These are phyloP conservation scores for Coemansia sp. DNA, from an alignment of 192 early-diverging fungal species.

Conservation along the genomic window DNA sequence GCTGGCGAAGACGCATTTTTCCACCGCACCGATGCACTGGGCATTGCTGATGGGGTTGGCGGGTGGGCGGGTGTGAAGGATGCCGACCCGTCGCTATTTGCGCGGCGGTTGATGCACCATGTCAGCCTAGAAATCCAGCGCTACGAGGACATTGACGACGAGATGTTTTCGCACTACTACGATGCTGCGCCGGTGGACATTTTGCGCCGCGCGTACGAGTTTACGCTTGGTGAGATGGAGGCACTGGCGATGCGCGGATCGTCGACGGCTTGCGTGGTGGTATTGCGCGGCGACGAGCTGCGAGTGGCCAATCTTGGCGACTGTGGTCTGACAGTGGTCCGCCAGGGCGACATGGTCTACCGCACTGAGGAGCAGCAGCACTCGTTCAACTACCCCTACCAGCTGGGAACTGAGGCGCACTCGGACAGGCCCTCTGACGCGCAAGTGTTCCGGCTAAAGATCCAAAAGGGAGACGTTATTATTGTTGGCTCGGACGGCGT, in stretches of 20 bases:
- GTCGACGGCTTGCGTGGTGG: slow-evolving; percentile 86
- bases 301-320: slow-evolving; percentile 96
- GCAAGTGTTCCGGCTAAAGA: slow-evolving; percentile 80
- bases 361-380: slow-evolving; percentile 98
- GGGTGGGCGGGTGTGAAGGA: slow-evolving; percentile 84
- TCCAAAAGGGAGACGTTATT: slow-evolving; percentile 91
- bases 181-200: slow-evolving; percentile 83
- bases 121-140: slow-evolving; percentile 80
- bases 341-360: slow-evolving; percentile 87
- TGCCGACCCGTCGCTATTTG: slow-evolving; percentile 90
- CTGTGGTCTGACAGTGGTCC: slow-evolving; percentile 88
- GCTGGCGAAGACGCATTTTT: slow-evolving; percentile 98
- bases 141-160: slow-evolving; percentile 81
- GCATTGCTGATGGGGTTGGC: slow-evolving; percentile 96
- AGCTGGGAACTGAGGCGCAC: slow-evolving; percentile 84
- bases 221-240: slow-evolving; percentile 72
- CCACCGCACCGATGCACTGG: slow-evolving; percentile 79
- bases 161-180: slow-evolving; percentile 79
- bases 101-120: slow-evolving; percentile 95
- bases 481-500: slow-evolving; percentile 93
- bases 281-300: slow-evolving; percentile 90
- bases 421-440: slow-evolving; percentile 85
- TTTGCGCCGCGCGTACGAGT: slow-evolving; percentile 77
- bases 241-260: slow-evolving; percentile 80
- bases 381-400: slow-evolving; percentile 98